Conservation (phyloP, 139 green algal species). For the Coelastrella sp. region DNA sequence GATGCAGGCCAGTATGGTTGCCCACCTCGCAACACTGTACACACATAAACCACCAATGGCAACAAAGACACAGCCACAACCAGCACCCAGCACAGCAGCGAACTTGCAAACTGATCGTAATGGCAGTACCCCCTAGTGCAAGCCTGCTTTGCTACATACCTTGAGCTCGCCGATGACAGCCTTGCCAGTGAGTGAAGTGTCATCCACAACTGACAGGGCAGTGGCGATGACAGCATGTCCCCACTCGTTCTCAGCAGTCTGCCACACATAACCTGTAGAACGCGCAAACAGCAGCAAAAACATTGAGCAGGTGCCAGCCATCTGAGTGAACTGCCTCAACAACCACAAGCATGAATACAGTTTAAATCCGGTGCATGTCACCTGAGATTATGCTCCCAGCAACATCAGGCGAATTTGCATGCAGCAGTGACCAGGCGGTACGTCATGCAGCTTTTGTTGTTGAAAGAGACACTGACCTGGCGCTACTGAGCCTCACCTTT, state of each 20-base stretch:
- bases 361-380: no score
- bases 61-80: not conserved
- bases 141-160: constrained; percentile 42
- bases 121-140: no score
- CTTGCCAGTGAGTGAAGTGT: constrained; percentile 88
- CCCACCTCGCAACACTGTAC: no score
- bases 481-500: constrained; percentile 61
- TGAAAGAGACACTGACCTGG: not conserved
- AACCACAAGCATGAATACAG: not conserved
- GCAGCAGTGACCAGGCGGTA: not conserved
- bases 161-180: constrained; percentile 79
- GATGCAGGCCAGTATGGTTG: no score
- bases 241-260: constrained; percentile 87
- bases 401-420: no score
- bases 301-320: no score
- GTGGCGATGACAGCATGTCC: constrained; percentile 79
- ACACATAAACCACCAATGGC: not conserved
- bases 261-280: constrained; percentile 72
- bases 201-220: constrained; percentile 82
- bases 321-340: no score
- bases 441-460: not conserved
- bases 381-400: no score
- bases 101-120: no score
- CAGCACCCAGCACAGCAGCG: not conserved
- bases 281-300: not conserved